A percentile compares a stretch with the other conserved stretches of the same genome.
These are phyloP conservation scores for Penicillium brevicompactum DNA, from an alignment of 2,329 filamentous ascomycete species.

Conservation along the genomic window DNA sequence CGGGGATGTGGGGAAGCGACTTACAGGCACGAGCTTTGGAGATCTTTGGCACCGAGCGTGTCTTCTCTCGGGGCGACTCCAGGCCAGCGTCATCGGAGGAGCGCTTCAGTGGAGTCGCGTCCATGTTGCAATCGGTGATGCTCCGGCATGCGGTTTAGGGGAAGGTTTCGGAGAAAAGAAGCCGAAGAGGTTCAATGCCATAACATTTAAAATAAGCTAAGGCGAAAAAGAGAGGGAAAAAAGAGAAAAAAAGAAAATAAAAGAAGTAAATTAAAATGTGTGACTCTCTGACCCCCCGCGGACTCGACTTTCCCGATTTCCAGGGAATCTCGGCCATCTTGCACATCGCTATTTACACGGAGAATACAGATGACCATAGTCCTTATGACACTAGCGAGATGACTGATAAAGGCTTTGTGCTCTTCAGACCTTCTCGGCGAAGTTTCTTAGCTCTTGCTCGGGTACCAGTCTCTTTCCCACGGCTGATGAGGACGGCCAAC, in stretches of 20 bases:
- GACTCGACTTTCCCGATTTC: constrained; percentile 3
- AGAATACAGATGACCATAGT: too few relatives aligned
- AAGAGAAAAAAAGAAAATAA: neutral
- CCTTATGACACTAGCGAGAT: too few relatives aligned
- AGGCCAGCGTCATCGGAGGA: constrained; percentile 39
- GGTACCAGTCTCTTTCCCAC: too few relatives aligned
- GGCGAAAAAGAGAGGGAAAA: neutral
- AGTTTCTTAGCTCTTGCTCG: too few relatives aligned
- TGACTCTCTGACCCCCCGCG: constrained; percentile 1
- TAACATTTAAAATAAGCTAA: too few relatives aligned
- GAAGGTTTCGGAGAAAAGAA: constrained; percentile 17
- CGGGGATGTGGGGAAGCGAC: constrained; percentile 17
- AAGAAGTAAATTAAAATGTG: neutral
- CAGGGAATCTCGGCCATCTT: neutral
- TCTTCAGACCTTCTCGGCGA: too few relatives aligned
- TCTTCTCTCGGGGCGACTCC: constrained; percentile 30
- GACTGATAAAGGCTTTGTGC: too few relatives aligned
- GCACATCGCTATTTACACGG: neutral
- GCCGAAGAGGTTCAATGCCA: constrained; percentile 1
- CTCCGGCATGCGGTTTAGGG: constrained; percentile 25
- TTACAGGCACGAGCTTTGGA: constrained; percentile 47
- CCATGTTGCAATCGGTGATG: constrained; percentile 26
- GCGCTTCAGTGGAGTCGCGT: constrained; percentile 36
- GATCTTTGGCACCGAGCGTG: constrained; percentile 35
- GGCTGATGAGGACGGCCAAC: too few relatives aligned